Base-by-base conservation (phyloP, 2,329 filamentous ascomycete species). In the Alternaria angustiovoidea region DNA sequence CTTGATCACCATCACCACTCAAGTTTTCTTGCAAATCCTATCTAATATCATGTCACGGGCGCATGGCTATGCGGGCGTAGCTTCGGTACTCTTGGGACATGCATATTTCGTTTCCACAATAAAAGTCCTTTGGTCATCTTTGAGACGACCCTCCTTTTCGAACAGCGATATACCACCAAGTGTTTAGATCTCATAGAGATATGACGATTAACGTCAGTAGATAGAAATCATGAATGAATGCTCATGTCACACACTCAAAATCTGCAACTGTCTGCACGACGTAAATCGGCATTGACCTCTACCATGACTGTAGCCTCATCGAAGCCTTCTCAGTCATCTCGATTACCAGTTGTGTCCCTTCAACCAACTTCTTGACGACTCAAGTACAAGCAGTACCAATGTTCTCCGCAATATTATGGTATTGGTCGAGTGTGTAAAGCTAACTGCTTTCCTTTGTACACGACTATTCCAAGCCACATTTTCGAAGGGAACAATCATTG, bases 1-100 rank as follows among this genome's bases (percentile, higher is more conserved):
- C 5, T 30, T 16, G 7, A 39, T 24, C 22, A 22, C 28, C n/a
- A 38, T 47, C n/a, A 30, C 41, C 32, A 20, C 43, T 56, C 32
- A 52, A 30, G 30, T 42, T 39, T 43, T n/a, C 42, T 26, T 22
- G 44, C 55, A 44, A 43, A 47, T 36, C 28, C 34, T 49, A 47
- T 41, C 30, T 51, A 54, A 54, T 54, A 54, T 28, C 30, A 38
- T 30, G 28, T 32, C 39, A 42, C 39, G 39, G 30, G 51, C 36
- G 51, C 26, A n/a, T 54, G 24, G 51, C 51, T 54, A 54, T 54
- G 51, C 51, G 39, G 51, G 51, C 51, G 51, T 54, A 54, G 51
- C 51, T 22, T 43, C 28, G 51, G 30, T 51, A 41, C 49, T 51
- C 34, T 28, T 41, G 34, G 22, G 49, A 51, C 36, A 51, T 11